Evolutionary conservation across 192 early-diverging fungal genomes (phyloP).

Genomic region (Gigaspora rosea): DNA sequence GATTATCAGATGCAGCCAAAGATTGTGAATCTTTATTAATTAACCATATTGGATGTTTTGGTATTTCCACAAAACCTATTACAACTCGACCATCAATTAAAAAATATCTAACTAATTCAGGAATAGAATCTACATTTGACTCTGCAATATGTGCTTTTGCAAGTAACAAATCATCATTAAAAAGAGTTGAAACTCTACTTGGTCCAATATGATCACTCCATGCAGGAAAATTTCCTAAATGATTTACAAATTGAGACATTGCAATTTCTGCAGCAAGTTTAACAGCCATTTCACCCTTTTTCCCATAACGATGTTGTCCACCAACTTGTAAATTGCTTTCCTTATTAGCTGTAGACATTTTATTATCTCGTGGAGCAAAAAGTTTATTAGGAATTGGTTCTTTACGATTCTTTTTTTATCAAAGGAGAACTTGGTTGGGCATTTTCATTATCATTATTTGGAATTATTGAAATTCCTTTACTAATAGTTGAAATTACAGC

Average conservation of each 20-base stretch:
- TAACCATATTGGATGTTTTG: conserved; percentile 30
- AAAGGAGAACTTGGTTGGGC: conserved; percentile 42
- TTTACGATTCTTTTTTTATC: conserved; percentile 41
- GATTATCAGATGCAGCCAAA: not conserved
- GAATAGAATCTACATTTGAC: not conserved
- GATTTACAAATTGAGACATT: conserved; percentile 69
- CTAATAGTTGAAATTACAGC: conserved; percentile 70
- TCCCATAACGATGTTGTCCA: not conserved
- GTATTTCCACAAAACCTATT: conserved; percentile 66
- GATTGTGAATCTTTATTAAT: not conserved
- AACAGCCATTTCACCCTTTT: conserved; percentile 47
- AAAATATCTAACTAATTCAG: conserved; percentile 64
- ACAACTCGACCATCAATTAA: conserved; percentile 68
- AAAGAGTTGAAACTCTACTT: conserved; percentile 60
- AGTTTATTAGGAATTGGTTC: conserved; percentile 42
- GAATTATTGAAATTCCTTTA: conserved; percentile 67
- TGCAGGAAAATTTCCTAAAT: conserved; percentile 72
- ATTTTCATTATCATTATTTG: conserved; percentile 55
- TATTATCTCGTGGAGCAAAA: conserved; percentile 40
- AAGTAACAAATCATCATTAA: conserved; percentile 55
- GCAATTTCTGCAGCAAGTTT: conserved; percentile 75
- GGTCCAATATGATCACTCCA: conserved; percentile 63
- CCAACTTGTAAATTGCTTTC: conserved; percentile 20
- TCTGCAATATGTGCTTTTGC: conserved; percentile 27
- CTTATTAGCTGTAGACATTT: conserved; percentile 36